Evolutionary conservation across 257 asterid species (phyloP), one percentile per base, ranked within the genome.

Genomic region (Fraxinus anomala): DNA sequence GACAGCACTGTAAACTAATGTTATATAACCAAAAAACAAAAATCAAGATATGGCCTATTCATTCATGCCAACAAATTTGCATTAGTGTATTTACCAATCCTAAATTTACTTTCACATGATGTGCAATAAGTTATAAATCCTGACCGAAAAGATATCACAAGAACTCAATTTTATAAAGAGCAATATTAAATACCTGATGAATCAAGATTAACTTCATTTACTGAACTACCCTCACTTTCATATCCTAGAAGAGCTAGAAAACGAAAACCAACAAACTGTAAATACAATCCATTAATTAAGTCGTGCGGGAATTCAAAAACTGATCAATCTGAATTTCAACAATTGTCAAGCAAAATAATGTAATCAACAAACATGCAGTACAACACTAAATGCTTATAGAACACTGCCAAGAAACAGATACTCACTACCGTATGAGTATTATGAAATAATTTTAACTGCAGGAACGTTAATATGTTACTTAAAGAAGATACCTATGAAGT

Each of bases 151-250:
- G 30, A 12, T 44, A 19, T 19, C 36, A 49, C 37, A 71, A 4
- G 70, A 67, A 24, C 2, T 19, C 66, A 68, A 80, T 79, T 51
- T 23, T n/a, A n/a, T 40, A 47, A 42, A 67, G 71, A 21, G 71
- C 12, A 68, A 67, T 1, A n/a, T 1, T n/a, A 73, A 17, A 73
- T 19, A 95, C 98, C 99, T 85, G 98, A 89, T 17, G 98, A 89
- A 79, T 93, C 96, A 1, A 89, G 92, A 85, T 90, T 91, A 74
- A 89, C 89, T 85, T 93, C 98, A 23, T 91, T 87, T 42, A 73
- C 90, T 21, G 99, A 95, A 84, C 98, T 89, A 78, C 89, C 92
- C 84, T 93, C 99, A 77, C 96, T 93, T 84, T 91, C 94, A 81
- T 93, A 93, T 74, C 99, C 99, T 95, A 89, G 77, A 78, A 67